Evolutionary conservation across 179 eudicot genomes (phyloP).

Genomic region (Spergularia azorica): DNA sequence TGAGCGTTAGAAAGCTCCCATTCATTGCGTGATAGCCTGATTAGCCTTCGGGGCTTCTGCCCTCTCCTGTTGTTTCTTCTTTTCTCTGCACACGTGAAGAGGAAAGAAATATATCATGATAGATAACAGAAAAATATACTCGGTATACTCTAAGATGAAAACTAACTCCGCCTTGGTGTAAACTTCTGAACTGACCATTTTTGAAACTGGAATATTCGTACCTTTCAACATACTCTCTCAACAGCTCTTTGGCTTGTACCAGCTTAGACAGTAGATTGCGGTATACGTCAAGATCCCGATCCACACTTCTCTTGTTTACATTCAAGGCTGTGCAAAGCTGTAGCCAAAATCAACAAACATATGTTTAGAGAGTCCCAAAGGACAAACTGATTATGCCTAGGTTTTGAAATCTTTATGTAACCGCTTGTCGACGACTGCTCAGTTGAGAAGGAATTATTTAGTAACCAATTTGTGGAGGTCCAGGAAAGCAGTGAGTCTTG

Average conservation of each 20-base stretch:
- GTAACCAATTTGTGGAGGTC: not conserved
- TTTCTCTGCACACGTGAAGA: slow-evolving; percentile 56
- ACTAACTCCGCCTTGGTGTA: not conserved
- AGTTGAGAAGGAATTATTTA: not conserved
- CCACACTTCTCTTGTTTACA: slow-evolving; percentile 85
- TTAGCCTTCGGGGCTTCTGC: slow-evolving; percentile 59
- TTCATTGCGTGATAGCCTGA: slow-evolving; percentile 58
- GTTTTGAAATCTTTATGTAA: not conserved
- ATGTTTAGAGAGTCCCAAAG: not conserved
- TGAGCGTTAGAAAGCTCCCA: slow-evolving; percentile 17
- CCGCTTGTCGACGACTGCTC: too few species aligned
- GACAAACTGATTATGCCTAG: too few species aligned
- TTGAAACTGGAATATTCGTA: slow-evolving; percentile 19
- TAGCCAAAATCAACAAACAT: slow-evolving; percentile 11
- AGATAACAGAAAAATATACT: not conserved
- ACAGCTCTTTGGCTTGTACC: slow-evolving; percentile 92
- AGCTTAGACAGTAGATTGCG: slow-evolving; percentile 87
- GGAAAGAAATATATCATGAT: not conserved
- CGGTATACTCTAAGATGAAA: not conserved
- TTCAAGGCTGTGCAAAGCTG: slow-evolving; percentile 94
- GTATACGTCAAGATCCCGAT: slow-evolving; percentile 94
- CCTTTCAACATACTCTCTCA: slow-evolving; percentile 92
- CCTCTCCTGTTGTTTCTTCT: slow-evolving; percentile 77
- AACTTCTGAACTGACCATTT: too few species aligned
- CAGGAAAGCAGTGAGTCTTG: too few species aligned